Evolutionary conservation across 352 stramenopile genomes (phyloP).

Genomic region (Phytophthora lateralis): DNA sequence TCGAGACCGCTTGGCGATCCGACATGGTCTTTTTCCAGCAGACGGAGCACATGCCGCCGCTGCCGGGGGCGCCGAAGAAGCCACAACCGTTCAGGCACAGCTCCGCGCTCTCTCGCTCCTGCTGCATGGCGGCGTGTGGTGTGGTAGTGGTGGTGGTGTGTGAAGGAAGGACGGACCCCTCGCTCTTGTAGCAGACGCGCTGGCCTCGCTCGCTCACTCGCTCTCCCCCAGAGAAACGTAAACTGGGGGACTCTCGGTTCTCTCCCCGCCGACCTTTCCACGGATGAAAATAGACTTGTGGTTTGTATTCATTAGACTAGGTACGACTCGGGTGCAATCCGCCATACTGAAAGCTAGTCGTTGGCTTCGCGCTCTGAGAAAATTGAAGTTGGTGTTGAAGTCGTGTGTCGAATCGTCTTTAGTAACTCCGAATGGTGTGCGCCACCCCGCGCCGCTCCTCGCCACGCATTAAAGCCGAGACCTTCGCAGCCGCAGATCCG

Average conservation of each 20-base stretch:
- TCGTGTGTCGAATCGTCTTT: background rate
- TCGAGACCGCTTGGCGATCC: conserved; percentile 59
- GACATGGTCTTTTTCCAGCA: conserved; percentile 90
- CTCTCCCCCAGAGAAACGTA: conserved; percentile 1
- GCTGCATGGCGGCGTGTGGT: conserved; percentile 59
- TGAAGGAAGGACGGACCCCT: background rate
- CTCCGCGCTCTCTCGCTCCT: conserved; percentile 78
- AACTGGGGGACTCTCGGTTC: background rate
- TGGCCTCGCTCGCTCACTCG: background rate
- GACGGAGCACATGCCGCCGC: conserved; percentile 82
- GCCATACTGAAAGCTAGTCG: background rate
- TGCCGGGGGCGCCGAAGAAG: conserved; percentile 76
- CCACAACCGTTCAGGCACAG: conserved; percentile 78
- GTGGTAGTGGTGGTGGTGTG: background rate
- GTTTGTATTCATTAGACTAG: background rate
- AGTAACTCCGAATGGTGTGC: conserved; percentile 13
- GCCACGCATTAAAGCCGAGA: conserved; percentile 32
- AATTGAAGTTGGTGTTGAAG: conserved; percentile 1
- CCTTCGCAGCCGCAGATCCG: conserved; percentile 19
- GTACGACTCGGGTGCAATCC: background rate
- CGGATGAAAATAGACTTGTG: background rate
- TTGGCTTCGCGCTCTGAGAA: background rate
- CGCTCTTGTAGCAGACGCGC: background rate
- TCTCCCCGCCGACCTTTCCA: background rate
- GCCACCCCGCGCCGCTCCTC: conserved; percentile 13